Conservation (phyloP, 2,329 filamentous ascomycete species). For the Apiospora saccharicola region DNA sequence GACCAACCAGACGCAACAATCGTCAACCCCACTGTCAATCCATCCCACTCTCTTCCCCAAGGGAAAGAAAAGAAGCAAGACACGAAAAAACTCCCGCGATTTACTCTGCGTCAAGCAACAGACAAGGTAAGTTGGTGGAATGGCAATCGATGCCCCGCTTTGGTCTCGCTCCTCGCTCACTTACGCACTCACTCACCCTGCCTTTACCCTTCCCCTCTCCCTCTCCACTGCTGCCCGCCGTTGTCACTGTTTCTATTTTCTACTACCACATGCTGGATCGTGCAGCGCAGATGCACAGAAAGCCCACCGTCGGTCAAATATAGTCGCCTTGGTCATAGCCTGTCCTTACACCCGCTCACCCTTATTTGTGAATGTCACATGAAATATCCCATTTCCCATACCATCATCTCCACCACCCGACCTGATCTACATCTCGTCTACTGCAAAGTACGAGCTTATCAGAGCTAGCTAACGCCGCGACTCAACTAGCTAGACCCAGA, state of each 20-base stretch:
- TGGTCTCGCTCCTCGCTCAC: not conserved
- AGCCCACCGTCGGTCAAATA: conserved; percentile 32
- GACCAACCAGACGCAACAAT: conserved; percentile 15
- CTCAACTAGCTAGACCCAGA: conserved; percentile 28
- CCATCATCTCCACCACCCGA: conserved; percentile 15
- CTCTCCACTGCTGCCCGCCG: conserved; percentile 14
- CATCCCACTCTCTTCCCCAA: conserved; percentile 28
- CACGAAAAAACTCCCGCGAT: conserved; percentile 30
- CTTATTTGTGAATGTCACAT: conserved; percentile 23
- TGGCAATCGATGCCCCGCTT: conserved; percentile 8
- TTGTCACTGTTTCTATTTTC: conserved; percentile 37
- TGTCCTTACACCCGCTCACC: not conserved
- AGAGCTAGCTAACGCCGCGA: conserved; percentile 36
- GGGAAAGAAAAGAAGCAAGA: conserved; percentile 30
- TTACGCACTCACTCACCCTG: not conserved
- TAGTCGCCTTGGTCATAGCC: not conserved
- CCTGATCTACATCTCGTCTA: conserved; percentile 18
- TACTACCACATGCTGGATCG: conserved; percentile 37
- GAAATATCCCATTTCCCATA: conserved; percentile 20
- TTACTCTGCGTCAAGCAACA: conserved; percentile 26
- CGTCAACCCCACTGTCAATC: conserved; percentile 16
- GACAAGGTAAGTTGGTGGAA: conserved; percentile 15
- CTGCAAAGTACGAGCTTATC: conserved; percentile 34
- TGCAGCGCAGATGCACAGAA: conserved; percentile 32
- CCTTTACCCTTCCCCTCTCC: conserved; percentile 20